phyloP scores from a whole-genome alignment of 2,329 filamentous ascomycete genomes.

The Monosporascus sp. region DNA sequence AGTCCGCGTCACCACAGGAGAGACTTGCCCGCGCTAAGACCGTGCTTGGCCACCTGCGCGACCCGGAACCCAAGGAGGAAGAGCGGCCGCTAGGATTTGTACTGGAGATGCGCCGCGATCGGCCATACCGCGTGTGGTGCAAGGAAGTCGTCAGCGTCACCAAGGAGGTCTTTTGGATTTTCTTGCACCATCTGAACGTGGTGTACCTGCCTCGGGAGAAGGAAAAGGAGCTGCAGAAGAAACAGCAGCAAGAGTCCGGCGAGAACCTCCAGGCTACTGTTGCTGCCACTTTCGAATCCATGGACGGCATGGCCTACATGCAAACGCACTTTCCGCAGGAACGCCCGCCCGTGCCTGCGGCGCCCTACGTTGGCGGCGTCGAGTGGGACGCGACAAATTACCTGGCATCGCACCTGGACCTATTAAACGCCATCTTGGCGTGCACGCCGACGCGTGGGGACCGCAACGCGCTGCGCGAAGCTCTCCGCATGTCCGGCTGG shows the following conservation, averaged over 20 bases:
- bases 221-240: slow-evolving; percentile 20
- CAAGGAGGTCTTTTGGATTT: slow-evolving; percentile 99
- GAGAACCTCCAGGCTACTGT: not conserved
- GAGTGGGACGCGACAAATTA: slow-evolving; percentile 99
- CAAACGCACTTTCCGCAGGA: slow-evolving; percentile 74
- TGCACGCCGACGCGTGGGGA: slow-evolving; percentile 64
- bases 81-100: slow-evolving; percentile 79
- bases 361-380: slow-evolving; percentile 92
- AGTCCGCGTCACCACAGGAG: slow-evolving; percentile 56
- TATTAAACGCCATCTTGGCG: slow-evolving; percentile 85
- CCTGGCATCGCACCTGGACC: slow-evolving; percentile 83
- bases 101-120: slow-evolving; percentile 76
- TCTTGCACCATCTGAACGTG: slow-evolving; percentile 89
- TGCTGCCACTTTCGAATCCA: slow-evolving; percentile 27
- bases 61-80: slow-evolving; percentile 70
- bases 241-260: not conserved
- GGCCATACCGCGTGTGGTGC: slow-evolving; percentile 90
- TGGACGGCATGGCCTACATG: slow-evolving; percentile 55
- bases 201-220: slow-evolving; percentile 57
- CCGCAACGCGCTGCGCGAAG: slow-evolving; percentile 72
- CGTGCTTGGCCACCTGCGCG: slow-evolving; percentile 74
- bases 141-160: slow-evolving; percentile 89
- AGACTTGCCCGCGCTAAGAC: slow-evolving; percentile 63
- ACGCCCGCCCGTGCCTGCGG: slow-evolving; percentile 84
- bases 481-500: slow-evolving; percentile 79